Conservation (phyloP, 1,139 yeast genomes). For the Spencermartinsiella ligniputridi region DNA sequence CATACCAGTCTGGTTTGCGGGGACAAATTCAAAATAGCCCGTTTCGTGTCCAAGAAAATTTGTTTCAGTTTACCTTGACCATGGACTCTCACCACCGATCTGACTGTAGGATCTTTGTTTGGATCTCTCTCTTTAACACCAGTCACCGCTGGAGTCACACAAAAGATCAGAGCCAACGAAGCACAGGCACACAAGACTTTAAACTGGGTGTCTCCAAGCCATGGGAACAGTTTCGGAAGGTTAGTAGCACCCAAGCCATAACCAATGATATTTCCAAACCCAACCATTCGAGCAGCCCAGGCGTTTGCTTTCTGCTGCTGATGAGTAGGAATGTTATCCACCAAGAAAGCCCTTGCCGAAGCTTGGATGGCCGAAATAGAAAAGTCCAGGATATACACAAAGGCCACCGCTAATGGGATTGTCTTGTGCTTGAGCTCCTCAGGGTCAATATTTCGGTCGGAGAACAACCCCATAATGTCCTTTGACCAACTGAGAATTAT, state of each 20-base stretch:
- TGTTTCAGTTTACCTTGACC: constrained; percentile 18
- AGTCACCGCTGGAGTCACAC: constrained; percentile 40
- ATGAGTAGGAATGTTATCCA: constrained; percentile 49
- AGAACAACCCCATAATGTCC: constrained; percentile 30
- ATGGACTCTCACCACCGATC: constrained; percentile 31
- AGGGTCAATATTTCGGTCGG: constrained; percentile 31
- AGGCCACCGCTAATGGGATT: constrained; percentile 47
- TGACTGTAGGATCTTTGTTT: constrained; percentile 33
- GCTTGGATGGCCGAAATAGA: constrained; percentile 56
- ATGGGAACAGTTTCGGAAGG: constrained; percentile 34
- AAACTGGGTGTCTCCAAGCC: constrained; percentile 47
- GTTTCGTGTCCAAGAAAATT: constrained; percentile 30
- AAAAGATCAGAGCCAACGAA: constrained; percentile 37
- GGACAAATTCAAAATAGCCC: constrained; percentile 36
- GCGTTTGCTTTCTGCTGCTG: constrained; percentile 60
- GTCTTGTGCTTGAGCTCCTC: constrained; percentile 33
- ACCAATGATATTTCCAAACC: constrained; percentile 52
- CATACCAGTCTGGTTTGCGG: constrained; percentile 29
- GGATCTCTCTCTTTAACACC: constrained; percentile 46
- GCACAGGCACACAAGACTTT: constrained; percentile 46
- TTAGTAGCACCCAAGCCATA: constrained; percentile 46
- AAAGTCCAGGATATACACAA: constrained; percentile 50
- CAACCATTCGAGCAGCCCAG: constrained; percentile 69
- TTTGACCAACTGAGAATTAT: constrained; percentile 45
- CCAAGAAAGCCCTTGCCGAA: constrained; percentile 52